Percentiles rank a stretch among this genome's conserved stretches.
Conservation (phyloP, 2,329 filamentous ascomycete species). For the Sporothrix mexicana region DNA sequence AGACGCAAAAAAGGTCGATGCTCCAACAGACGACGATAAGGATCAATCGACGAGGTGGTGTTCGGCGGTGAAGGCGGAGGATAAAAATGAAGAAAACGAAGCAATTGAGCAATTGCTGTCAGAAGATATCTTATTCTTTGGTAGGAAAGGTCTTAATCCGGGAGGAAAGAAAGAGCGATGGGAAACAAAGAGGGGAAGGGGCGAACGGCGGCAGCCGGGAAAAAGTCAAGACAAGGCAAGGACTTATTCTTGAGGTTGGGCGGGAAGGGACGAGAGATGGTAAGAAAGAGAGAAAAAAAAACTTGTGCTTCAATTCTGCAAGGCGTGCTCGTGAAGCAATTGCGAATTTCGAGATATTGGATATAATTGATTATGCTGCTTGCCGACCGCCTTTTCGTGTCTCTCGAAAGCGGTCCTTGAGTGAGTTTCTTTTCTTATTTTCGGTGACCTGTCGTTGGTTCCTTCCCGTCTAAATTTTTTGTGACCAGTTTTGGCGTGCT, state of each 20-base stretch:
- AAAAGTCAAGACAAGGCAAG: not conserved
- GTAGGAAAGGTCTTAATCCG: constrained; percentile 1
- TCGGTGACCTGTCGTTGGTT: not conserved
- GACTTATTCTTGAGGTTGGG: not conserved
- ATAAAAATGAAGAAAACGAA: not conserved
- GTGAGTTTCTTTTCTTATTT: not conserved
- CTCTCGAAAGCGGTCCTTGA: not conserved
- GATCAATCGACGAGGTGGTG: not conserved
- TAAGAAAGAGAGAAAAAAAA: not conserved
- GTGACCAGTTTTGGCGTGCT: not conserved
- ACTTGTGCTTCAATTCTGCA: constrained; percentile 20
- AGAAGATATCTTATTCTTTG: not conserved
- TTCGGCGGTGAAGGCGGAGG: not conserved
- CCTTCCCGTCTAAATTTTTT: constrained; percentile 1
- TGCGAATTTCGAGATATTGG: constrained; percentile 17
- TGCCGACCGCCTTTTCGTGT: constrained; percentile 29
- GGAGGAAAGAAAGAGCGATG: constrained; percentile 8
- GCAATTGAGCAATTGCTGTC: constrained; percentile 4
- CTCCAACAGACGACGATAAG: not conserved
- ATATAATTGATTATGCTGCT: constrained; percentile 1
- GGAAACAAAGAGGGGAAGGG: constrained; percentile 20
- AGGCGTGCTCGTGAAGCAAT: constrained; percentile 33
- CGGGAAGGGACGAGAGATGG: not conserved
- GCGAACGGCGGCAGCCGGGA: constrained; percentile 23
- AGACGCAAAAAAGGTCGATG: constrained; percentile 15